Base-by-base conservation (phyloP, 2,329 filamentous ascomycete genomes). In the Epichloe sp. region DNA sequence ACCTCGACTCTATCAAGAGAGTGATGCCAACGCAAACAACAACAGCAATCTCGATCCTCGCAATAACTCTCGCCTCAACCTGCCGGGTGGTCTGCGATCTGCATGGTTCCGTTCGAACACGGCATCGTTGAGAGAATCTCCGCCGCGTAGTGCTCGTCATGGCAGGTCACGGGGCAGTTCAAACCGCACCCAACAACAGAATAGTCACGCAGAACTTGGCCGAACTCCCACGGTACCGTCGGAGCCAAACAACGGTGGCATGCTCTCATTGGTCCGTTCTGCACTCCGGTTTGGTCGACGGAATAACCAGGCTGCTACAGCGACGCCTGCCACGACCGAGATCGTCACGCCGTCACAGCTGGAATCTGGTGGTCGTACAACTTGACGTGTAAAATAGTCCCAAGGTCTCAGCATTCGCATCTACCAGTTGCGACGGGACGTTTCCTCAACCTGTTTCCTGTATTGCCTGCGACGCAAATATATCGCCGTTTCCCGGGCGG, bases 1-100 rank as follows among this genome's bases (percentile, higher is more conserved):
- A 69, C 88, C 89, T 48, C 85, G 88, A 15, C 75, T 86, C 3
- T 63, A 66, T 10, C 66, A 71, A 11, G 66, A 70, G 14, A 51
- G 49, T 15, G 55, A 58, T 26, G 48, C 47, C 31, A 51, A 44
- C 34, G 23, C 52, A 21, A 58, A 59, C 44, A 59, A 54, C 31
- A 31, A 51, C 12, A 51, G 53, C 8, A 61, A 54, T 38, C 60
- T 67, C 26, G 64, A 66, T 42, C 56, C 68, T 38, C 68, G 69
- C 36, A 67, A 63, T 47, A 70, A 71, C 47, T 64, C 65, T 2
- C 71, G 75, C 14, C 67, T 75, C 55, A 77, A 76, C 53, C 67
- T 78, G 56, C 75, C 76, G 34, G 54, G 59, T n/a, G 56, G 58
- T 63, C 52, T 73, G 64, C 52, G 66, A 56, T 62, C 68, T 34